phyloP scores from a whole-genome alignment of 140 eudicot genomes.

The Cichorium intybus region DNA sequence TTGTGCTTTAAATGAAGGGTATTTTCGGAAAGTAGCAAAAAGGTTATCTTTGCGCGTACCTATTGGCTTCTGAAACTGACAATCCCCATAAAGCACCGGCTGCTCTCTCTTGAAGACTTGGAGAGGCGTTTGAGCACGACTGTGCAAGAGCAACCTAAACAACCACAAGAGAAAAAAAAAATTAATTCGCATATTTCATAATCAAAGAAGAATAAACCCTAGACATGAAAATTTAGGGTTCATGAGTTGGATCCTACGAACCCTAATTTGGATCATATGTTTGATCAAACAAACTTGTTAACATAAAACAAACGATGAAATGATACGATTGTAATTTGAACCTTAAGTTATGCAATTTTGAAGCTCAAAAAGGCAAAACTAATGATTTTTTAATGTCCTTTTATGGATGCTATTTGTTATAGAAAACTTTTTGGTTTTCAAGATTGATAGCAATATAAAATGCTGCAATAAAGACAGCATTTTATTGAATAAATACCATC shows the following conservation, averaged over 20 bases:
- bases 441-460: slow-evolving; percentile 7
- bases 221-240: background rate
- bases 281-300: background rate
- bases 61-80: slow-evolving; percentile 93
- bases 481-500: background rate
- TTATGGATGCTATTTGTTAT: background rate
- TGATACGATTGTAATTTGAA: background rate
- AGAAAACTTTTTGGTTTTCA: background rate
- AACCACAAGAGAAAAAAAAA: background rate
- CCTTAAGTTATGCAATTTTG: background rate
- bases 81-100: slow-evolving; percentile 99
- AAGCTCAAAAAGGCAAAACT: background rate
- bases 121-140: slow-evolving; percentile 80
- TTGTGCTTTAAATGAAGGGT: background rate
- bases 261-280: background rate
- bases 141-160: slow-evolving; percentile 89
- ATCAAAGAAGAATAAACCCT: background rate
- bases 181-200: slow-evolving; percentile 1
- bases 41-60: slow-evolving; percentile 38
- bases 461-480: slow-evolving; percentile 6
- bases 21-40: background rate
- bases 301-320: background rate
- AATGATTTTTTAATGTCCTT: background rate
- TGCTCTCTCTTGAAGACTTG: slow-evolving; percentile 99
- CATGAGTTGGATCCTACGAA: background rate